Base-by-base conservation (phyloP, 768 basidiomycete genomes). In the Mycena rosella region DNA sequence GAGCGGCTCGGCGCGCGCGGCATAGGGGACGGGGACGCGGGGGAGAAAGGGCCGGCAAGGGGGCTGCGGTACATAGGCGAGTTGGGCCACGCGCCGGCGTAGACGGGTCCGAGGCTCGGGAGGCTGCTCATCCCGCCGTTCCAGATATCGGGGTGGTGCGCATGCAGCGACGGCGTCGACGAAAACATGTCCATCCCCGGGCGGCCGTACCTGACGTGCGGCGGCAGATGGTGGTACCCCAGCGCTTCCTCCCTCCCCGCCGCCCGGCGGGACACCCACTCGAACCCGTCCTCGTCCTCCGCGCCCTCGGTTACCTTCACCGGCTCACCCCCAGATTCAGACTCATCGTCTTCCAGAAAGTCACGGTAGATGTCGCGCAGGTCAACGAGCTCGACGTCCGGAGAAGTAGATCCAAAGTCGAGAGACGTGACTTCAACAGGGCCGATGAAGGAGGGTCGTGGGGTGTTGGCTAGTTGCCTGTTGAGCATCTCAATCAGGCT, bases 401-500 rank as follows among this genome's bases (percentile, higher is more conserved):
- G 98, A 3, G 90, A 76, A 22, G 83, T 82, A 0, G 91, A 88
- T 34, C 98, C 98, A 79, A 99, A 96, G 64, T 95, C 93, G 60
- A 99, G 86, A 5, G 91, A 89, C 2, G 90, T 91, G 61, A 99
- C 89, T 65, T 91, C 87, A 65, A 99, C 89, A 17, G 96, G 96
- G 2, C 98, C 98, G 40, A 99, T 93, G 78, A 96, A 99, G 13
- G 95, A 95, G 0, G 97, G 98, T n/a, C 94, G 82, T 34, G 88
- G 79, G 3, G 91, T 88, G 54, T 80, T 85, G 8, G 85, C 75
- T 26, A 99, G 91, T 63, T 95, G 92, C 64, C 83, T 82, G 81
- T 98, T 96, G 74, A 99, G 90, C 52, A 91, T 75, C 42, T 88
- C 84, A 63, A 96, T 86, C 64, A 96, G 85, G 32, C 85, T 85